These are phyloP conservation scores for Chloromonas sp. DNA, from an alignment of 163 green algal species.

Conservation along the genomic window DNA sequence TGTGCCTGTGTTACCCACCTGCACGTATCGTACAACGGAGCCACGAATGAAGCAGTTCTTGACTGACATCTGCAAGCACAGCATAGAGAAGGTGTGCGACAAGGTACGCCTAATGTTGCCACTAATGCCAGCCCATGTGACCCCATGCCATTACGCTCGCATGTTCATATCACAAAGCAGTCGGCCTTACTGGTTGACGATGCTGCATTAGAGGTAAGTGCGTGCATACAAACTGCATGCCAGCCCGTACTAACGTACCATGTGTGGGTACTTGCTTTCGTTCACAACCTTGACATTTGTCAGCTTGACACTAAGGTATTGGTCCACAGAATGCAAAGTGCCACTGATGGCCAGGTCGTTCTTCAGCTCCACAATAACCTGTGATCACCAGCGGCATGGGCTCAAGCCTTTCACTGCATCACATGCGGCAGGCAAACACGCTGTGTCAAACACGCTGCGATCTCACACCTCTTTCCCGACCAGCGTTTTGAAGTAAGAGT, in stretches of 20 bases:
- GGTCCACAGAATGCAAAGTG: slow-evolving; percentile 93
- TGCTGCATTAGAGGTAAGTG: neutral
- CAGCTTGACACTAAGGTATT: slow-evolving; percentile 99
- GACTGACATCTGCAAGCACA: slow-evolving; percentile 78
- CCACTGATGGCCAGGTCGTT: slow-evolving; percentile 96
- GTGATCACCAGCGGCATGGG: slow-evolving; percentile 11
- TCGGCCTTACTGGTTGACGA: neutral
- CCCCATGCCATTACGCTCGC: too few relatives aligned
- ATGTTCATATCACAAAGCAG: too few relatives aligned
- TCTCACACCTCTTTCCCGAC: slow-evolving; percentile 83
- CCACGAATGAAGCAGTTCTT: slow-evolving; percentile 97
- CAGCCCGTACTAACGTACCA: slow-evolving; percentile 52
- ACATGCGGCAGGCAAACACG: neutral
- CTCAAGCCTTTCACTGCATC: neutral
- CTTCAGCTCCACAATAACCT: slow-evolving; percentile 98
- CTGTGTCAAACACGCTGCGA: neutral
- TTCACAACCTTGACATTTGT: slow-evolving; percentile 83
- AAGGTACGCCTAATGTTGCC: too few relatives aligned
- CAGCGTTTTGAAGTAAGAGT: slow-evolving; percentile 95
- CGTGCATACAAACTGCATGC: neutral
- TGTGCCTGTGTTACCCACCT: slow-evolving; percentile 36
- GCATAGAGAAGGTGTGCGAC: too few relatives aligned
- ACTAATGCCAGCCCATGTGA: too few relatives aligned
- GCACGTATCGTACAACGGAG: slow-evolving; percentile 94
- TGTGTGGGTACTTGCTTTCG: slow-evolving; percentile 92